Base-by-base conservation (phyloP, 257 asterid species). In the Catharanthus roseus region DNA sequence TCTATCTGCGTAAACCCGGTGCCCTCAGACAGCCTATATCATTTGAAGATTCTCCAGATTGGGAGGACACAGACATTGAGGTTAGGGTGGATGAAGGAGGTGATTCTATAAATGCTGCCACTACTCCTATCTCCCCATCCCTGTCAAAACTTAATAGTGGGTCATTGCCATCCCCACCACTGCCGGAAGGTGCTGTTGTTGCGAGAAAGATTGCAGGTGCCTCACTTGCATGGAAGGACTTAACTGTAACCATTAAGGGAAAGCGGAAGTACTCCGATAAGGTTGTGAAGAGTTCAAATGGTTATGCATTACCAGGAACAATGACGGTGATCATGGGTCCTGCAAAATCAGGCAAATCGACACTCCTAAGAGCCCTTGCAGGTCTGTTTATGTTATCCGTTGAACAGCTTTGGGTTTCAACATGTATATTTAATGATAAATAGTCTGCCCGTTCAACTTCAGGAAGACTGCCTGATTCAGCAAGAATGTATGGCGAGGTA, bases 241-340 rank as follows among this genome's bases (percentile, higher is more conserved):
- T 95, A 82, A 88, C 99, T 0, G 87, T 95, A 73, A 83, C 90
- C 65, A 84, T 95, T 78, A 89, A 87, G 90, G 99, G 99, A 34
- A 95, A 95, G 55, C 81, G 99, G 72, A 86, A 84, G 75, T 95
- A 95, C 74, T 95, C 99, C 12, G 96, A 95, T 41, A 92, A 81
- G 89, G 96, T 95, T 56, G 80, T 95, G 36, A 95, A 91, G 86
- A 95, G 92, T 75, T 95, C 97, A 3, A 89, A 88, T 72, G 99
- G 99, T 49, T 95, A 89, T 73, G 97, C 95, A 23, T 74, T 91
- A 73, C 98, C 97, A 0, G 99, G 99, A 38, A 91, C 97, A n/a
- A 95, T 95, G 95, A 95, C 99, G 0, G 99, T 95, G 23, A 91
- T 91, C 42, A 95, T 95, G 99, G 99, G 98, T 61, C 99, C 99